A percentile compares a stretch with the other conserved stretches of the same genome.
These are phyloP conservation scores for Dioscorea zingiberensis DNA, from an alignment of 106 monocot species.

Conservation along the genomic window DNA sequence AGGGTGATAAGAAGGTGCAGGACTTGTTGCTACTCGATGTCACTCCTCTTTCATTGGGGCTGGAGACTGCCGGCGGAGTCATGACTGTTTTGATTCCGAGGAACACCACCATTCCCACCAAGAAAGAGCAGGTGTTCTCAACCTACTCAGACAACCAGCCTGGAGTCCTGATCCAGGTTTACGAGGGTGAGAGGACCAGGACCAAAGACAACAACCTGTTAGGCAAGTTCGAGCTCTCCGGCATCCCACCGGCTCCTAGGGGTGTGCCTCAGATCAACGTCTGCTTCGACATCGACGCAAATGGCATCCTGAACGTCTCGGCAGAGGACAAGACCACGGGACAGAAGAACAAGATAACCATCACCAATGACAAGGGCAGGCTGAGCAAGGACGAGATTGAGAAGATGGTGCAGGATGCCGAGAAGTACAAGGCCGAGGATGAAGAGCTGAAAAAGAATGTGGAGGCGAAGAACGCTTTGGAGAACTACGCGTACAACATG, in stretches of 20 bases:
- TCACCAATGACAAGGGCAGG: slow-evolving; percentile 36
- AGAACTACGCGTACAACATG: slow-evolving; percentile 63
- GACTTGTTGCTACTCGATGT: slow-evolving; percentile 35
- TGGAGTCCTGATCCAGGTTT: slow-evolving; percentile 35
- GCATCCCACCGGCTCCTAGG: slow-evolving; percentile 46
- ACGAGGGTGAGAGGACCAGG: slow-evolving; percentile 39
- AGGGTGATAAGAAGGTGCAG: slow-evolving; percentile 62
- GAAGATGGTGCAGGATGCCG: slow-evolving; percentile 36
- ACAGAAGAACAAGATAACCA: slow-evolving; percentile 57
- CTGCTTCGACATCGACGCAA: slow-evolving; percentile 55
- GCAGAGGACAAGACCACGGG: slow-evolving; percentile 56
- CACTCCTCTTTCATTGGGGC: slow-evolving; percentile 38
- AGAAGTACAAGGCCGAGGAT: slow-evolving; percentile 45
- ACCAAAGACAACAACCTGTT: slow-evolving; percentile 49
- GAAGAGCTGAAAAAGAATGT: slow-evolving; percentile 52
- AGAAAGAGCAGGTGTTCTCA: slow-evolving; percentile 38
- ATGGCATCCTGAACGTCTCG: slow-evolving; percentile 56
- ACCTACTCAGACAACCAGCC: slow-evolving; percentile 37
- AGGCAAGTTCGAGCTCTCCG: slow-evolving; percentile 50
- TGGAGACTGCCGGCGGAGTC: slow-evolving; percentile 33
- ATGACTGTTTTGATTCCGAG: slow-evolving; percentile 38
- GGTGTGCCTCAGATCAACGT: slow-evolving; percentile 55
- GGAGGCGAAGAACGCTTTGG: slow-evolving; percentile 47
- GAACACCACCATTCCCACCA: slow-evolving; percentile 38
- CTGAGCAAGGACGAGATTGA: slow-evolving; percentile 51